These are phyloP conservation scores for Neurospora intermedia DNA, from an alignment of 495 filamentous ascomycete species.

Conservation along the genomic window DNA sequence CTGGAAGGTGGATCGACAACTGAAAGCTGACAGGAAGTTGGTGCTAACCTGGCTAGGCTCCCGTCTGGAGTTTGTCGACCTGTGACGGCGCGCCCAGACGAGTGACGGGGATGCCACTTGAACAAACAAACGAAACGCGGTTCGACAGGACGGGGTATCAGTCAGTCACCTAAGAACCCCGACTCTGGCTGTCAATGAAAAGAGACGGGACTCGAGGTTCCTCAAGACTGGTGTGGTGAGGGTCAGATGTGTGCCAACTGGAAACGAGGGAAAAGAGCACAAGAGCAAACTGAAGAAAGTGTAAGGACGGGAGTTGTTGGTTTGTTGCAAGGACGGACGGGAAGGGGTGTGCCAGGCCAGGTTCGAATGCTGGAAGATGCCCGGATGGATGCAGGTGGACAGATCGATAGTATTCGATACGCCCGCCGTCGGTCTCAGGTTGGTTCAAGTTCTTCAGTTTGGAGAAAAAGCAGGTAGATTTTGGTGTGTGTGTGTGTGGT, in stretches of 20 bases:
- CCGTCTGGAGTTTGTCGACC: background rate
- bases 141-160: background rate
- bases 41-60: background rate
- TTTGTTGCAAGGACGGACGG: background rate
- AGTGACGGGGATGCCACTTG: background rate
- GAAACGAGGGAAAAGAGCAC: background rate
- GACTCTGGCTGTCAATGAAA: background rate
- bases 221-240: background rate
- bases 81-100: background rate
- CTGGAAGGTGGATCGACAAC: background rate
- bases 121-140: background rate
- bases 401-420: background rate
- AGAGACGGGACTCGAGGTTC: too few relatives aligned
- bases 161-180: background rate
- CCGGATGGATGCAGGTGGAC: background rate
- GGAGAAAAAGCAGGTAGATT: background rate
- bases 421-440: background rate
- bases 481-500: background rate
- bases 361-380: background rate
- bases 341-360: background rate
- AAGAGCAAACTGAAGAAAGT: background rate
- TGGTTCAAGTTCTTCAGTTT: background rate
- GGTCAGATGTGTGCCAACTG: background rate
- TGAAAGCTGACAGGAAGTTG: background rate
- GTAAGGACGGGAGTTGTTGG: background rate